These are phyloP conservation scores for Fusarium sp. DNA, from an alignment of 2,329 filamentous ascomycete species.

Conservation along the genomic window DNA sequence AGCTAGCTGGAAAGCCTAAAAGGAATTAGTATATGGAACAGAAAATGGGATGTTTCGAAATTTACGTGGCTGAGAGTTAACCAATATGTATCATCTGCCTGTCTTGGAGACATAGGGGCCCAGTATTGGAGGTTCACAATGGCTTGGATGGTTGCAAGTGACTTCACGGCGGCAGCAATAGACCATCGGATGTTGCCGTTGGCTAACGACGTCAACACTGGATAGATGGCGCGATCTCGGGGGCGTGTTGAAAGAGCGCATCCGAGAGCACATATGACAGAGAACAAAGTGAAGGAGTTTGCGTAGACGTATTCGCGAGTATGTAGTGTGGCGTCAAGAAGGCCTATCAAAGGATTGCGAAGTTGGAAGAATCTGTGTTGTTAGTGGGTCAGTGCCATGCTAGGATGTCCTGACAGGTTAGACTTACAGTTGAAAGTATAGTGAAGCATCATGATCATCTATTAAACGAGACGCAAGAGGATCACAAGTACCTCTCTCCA, in stretches of 20 bases:
- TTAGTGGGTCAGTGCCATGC: not conserved
- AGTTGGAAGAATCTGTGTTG: constrained; percentile 20
- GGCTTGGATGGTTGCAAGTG: constrained; percentile 14
- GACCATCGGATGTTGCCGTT: constrained; percentile 17
- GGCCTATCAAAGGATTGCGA: constrained; percentile 13
- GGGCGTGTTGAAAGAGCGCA: constrained; percentile 19
- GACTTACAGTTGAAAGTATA: constrained; percentile 19
- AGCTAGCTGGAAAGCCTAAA: constrained; percentile 9
- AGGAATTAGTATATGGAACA: not conserved
- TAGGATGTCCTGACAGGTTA: rapidly evolving
- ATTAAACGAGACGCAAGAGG: constrained; percentile 17
- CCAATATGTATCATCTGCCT: constrained; percentile 17
- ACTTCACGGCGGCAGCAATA: constrained; percentile 8
- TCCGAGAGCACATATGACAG: constrained; percentile 10
- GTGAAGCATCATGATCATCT: constrained; percentile 9
- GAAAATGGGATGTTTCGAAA: rapidly evolving
- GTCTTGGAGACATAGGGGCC: constrained; percentile 5
- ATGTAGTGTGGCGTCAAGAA: constrained; percentile 13
- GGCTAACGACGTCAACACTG: constrained; percentile 1
- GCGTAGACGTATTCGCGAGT: constrained; percentile 18
- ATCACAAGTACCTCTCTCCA: constrained; percentile 18
- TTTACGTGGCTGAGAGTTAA: constrained; percentile 9
- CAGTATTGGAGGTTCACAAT: constrained; percentile 23
- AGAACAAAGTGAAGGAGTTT: constrained; percentile 18
- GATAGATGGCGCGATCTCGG: constrained; percentile 20